A percentile compares a stretch with the other conserved stretches of the same genome.
Evolutionary conservation across 257 asterid genomes (phyloP).

Genomic region (Petunia axillaris): DNA sequence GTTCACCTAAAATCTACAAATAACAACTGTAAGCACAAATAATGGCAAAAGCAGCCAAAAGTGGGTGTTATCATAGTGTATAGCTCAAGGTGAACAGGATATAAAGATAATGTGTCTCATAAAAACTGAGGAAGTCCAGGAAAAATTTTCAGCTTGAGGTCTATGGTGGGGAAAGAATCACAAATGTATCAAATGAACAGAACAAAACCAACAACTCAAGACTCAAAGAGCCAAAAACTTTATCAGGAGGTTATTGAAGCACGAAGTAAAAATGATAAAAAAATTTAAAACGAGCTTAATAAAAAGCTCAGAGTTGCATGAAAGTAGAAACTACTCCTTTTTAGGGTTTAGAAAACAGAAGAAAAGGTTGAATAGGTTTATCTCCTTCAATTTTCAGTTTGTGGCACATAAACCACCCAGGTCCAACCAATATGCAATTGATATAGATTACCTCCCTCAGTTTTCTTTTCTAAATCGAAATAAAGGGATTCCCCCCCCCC

Average conservation of each 20-base stretch:
- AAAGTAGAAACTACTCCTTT: conserved; percentile 2
- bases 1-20: conserved; percentile 14
- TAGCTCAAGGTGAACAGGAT: background rate
- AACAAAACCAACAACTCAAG: background rate
- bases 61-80: background rate
- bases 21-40: background rate
- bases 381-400: background rate
- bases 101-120: background rate
- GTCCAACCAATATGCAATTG: background rate
- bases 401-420: background rate
- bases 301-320: background rate
- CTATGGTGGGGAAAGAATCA: conserved; percentile 10
- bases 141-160: conserved; percentile 17
- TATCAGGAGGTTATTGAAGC: conserved; percentile 2
- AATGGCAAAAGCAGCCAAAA: conserved; percentile 19
- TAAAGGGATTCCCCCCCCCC: background rate
- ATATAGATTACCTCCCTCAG: background rate
- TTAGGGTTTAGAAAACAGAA: background rate
- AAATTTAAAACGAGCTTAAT: conserved; percentile 1
- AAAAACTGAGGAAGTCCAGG: background rate
- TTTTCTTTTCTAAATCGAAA: background rate
- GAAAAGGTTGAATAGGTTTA: background rate
- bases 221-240: background rate
- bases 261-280: conserved; percentile 13
- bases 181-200: background rate